phyloP scores from a whole-genome alignment of 148 eudicot species.

The Rhododendron henanense region DNA sequence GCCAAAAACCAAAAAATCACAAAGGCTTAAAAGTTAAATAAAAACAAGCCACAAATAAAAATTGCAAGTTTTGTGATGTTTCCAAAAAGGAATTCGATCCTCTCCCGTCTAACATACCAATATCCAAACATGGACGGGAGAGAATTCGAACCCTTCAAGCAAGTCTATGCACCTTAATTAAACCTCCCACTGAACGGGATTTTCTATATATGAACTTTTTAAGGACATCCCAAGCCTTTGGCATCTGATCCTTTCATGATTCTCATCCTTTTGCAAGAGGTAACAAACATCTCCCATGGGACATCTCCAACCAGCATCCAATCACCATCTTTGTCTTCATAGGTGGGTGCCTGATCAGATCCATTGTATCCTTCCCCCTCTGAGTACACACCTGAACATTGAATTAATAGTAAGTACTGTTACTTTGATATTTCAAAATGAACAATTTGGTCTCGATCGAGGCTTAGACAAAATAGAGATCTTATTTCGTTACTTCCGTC shows the following conservation, averaged over 20 bases:
- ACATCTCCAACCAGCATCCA: slow-evolving; percentile 95
- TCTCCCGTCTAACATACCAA: neutral
- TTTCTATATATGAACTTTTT: slow-evolving; percentile 5
- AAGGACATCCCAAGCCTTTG: slow-evolving; percentile 53
- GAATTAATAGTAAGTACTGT: no score
- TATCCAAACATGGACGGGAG: neutral
- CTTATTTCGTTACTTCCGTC: no score
- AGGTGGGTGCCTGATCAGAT: slow-evolving; percentile 50
- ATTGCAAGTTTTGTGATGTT: neutral
- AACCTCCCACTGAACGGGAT: neutral
- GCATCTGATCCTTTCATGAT: slow-evolving; percentile 84
- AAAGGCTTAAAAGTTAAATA: neutral
- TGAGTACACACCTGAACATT: slow-evolving; percentile 32
- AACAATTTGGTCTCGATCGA: no score
- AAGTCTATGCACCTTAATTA: neutral
- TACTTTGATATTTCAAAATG: no score
- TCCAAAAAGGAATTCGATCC: neutral
- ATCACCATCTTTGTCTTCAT: slow-evolving; percentile 69
- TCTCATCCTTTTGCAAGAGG: slow-evolving; percentile 72
- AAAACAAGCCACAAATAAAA: neutral
- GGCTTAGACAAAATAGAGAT: no score
- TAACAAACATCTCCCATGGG: slow-evolving; percentile 81
- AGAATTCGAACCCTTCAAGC: neutral
- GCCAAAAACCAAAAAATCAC: neutral
- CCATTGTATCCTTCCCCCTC: slow-evolving; percentile 55